Evolutionary conservation across 1,139 yeast genomes (phyloP), one percentile per base, ranked within the genome.

Genomic region (Lodderomyces metapsilosis): DNA sequence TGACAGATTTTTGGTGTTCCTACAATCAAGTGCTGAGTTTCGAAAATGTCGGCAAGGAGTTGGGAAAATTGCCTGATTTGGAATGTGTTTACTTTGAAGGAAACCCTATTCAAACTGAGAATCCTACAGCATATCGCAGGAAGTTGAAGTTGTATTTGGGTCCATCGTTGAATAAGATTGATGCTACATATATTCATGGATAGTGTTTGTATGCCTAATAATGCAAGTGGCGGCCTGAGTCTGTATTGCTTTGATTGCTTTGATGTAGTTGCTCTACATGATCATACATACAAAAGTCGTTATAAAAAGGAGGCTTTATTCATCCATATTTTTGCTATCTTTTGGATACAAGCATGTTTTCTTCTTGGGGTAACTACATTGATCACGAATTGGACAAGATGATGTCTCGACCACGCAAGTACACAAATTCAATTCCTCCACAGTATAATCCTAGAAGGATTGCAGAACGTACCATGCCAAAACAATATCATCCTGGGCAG

Each of bases 1-100:
- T 94, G 49, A 89, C 96, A 8, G 99, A 94, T 61, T 71, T 94
- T 41, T 94, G 98, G 98, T 89, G 95, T 24, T 87, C 96, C 0
- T 79, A 80, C 52, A 94, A 92, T 61, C 62, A 75, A 53, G 62
- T 94, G 22, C 75, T 78, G 24, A 70, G 78, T 35, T 91, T 88
- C 59, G 80, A 80, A 36, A 84, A 88, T 43, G 66, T 94, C 36
- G 82, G 80, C 36, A 62, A 73, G 32, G 82, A 88, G 57, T 71
- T 92, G 44, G 80, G 83, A 12, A 68, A 68, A 33, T 68, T 88
- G 42, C 77, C 80, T 1, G 72, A 76, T 5, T 69, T 94, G 43
- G 95, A 89, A 44, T 88, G 96, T 0, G 96, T 94, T 5, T 94
- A 94, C 58, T 80, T 94, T 51, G 98, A 94, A 64, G 92, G 94